Evolutionary conservation across 163 green algal genomes (phyloP), one percentile per base, ranked within the genome.

Genomic region (Chloromonas sp.): DNA sequence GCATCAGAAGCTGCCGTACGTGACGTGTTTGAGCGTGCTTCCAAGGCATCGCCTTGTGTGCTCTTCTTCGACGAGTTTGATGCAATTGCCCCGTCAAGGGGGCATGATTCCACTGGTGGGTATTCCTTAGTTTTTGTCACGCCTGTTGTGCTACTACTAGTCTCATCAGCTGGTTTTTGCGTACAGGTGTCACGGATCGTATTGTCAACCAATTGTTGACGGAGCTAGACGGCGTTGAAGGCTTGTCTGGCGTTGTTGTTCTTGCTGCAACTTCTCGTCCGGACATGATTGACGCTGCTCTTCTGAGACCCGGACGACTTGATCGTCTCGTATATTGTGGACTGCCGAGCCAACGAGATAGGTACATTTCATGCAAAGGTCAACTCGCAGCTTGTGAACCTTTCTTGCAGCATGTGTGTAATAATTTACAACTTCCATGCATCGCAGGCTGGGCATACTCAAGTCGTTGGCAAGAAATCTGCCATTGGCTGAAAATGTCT

Each of bases 31-130:
- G 83, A 86, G 14, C 91, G 94, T 2, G 97, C 97, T 0, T 78
- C 90, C 1, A 91, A 92, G 0, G 96, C 96, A 1, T 96, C 96
- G 0, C 97, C 97, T 1, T 98, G 94, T 86, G 92, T 98, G 60
- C 93, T 99, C 8, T 99, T 99, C 89, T 99, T 99, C 86, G 97
- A 99, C 83, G 97, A 99, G 90, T 98, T 99, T 88, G 97, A 99
- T 86, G 94, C 97, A 79, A 96, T 99, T 57, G 95, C 95, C 3
- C 93, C 94, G 0, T 89, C 93, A 71, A 88, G 97, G 2, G 97
- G 97, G 61, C 93, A 98, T 81, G 96, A 99, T 91, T 98, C 94
- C 83, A 98, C 95, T 1, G 94, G 94, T 71, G 94, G 2, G 14
- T 79, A 14, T 59, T 79, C 5, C 66, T 74, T 5, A 36, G 36